Conservation (phyloP, 768 basidiomycete genomes). For the Tylopilus vinaceipallidus region DNA sequence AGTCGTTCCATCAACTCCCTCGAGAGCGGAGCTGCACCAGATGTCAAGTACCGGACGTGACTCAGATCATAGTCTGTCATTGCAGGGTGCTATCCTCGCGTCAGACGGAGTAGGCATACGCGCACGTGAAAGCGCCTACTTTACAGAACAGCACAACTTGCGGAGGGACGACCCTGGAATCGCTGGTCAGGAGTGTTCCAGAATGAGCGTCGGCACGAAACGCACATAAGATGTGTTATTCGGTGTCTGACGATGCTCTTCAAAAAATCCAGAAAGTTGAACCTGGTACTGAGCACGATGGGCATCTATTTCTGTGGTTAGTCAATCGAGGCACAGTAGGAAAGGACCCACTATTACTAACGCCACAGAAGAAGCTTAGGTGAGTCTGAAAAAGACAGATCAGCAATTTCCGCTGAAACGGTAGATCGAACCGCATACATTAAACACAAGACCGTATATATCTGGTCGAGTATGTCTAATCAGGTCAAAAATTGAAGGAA, state of each 20-base stretch:
- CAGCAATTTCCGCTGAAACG: not conserved
- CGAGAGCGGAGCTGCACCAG: conserved; percentile 60
- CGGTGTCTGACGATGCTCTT: conserved; percentile 44
- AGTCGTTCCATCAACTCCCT: conserved; percentile 48
- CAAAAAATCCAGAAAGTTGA: conserved; percentile 43
- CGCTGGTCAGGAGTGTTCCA: not conserved
- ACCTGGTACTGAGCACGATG: conserved; percentile 45
- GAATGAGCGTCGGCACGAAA: too few relatives aligned
- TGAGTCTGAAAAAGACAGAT: conserved; percentile 47
- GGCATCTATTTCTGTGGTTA: conserved; percentile 41
- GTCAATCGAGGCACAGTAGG: too few relatives aligned
- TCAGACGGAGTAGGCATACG: not conserved
- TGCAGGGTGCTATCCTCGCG: conserved; percentile 34
- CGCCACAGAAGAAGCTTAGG: conserved; percentile 52
- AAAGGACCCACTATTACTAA: too few relatives aligned
- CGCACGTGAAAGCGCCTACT: conserved; percentile 25
- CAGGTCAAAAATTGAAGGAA: not conserved
- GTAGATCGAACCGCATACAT: conserved; percentile 34
- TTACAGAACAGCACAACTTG: conserved; percentile 51
- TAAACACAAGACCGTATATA: conserved; percentile 65
- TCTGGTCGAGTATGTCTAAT: conserved; percentile 35
- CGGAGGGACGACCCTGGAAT: conserved; percentile 43
- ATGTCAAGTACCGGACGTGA: conserved; percentile 37
- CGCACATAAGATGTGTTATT: conserved; percentile 45
- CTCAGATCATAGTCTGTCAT: conserved; percentile 39